Conservation (phyloP, 2,329 filamentous ascomycete genomes). For the Plectosphaerella cucumerina region DNA sequence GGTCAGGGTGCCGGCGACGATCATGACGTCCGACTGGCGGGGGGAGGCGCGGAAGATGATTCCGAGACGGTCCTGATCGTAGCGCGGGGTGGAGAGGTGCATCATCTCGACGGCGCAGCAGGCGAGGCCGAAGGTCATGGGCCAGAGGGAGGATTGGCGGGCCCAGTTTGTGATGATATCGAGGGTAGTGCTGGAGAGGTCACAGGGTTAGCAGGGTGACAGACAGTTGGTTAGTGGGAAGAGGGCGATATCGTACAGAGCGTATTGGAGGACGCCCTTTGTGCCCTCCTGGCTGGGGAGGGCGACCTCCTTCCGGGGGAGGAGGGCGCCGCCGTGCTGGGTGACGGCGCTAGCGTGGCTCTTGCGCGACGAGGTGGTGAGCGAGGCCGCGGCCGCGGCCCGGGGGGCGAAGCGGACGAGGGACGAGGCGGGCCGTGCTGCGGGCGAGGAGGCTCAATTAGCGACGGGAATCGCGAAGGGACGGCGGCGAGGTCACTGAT, state of each 20-base stretch:
- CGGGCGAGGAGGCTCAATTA: conserved; percentile 16
- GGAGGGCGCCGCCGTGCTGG: conserved; percentile 41
- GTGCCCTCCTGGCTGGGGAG: conserved; percentile 74
- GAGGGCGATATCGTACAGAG: conserved; percentile 59
- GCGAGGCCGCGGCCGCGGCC: conserved; percentile 57
- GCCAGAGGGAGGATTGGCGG: conserved; percentile 80
- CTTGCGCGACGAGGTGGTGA: conserved; percentile 63
- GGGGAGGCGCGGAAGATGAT: conserved; percentile 90
- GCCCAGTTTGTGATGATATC: conserved; percentile 82
- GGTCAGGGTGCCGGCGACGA: conserved; percentile 85
- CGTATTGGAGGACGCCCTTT: conserved; percentile 80
- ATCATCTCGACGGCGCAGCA: conserved; percentile 94
- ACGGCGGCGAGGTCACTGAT: not conserved
- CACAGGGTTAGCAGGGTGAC: conserved; percentile 4
- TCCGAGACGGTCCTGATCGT: conserved; percentile 83
- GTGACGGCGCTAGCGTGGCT: conserved; percentile 51
- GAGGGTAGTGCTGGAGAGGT: conserved; percentile 60
- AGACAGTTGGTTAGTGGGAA: not conserved
- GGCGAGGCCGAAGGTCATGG: conserved; percentile 82
- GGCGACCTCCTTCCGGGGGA: conserved; percentile 65
- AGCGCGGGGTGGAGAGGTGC: conserved; percentile 81
- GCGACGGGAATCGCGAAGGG: conserved; percentile 4
- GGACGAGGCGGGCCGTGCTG: conserved; percentile 60
- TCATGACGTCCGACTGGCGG: conserved; percentile 88
- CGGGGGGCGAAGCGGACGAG: conserved; percentile 48